phyloP scores from a whole-genome alignment of 2,329 filamentous ascomycete species.

The Xylariales sp. region DNA sequence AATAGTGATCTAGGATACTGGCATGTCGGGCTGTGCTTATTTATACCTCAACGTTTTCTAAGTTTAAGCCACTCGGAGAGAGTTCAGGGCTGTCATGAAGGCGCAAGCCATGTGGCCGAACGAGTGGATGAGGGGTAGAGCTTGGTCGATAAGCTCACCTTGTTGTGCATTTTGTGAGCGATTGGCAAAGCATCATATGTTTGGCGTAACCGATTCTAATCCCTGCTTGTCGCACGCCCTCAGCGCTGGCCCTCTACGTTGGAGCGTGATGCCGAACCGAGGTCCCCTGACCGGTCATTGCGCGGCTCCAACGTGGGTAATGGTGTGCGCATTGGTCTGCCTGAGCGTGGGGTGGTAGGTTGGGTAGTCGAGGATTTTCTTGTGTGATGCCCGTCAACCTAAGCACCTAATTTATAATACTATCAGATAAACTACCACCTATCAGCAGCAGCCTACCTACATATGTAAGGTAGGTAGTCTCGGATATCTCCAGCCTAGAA shows the following conservation, averaged over 20 bases:
- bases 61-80: slow-evolving; percentile 14
- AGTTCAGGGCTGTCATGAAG: slow-evolving; percentile 15
- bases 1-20: not conserved
- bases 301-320: slow-evolving; percentile 15
- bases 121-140: slow-evolving; percentile 33
- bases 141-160: slow-evolving; percentile 28
- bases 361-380: too few relatives aligned
- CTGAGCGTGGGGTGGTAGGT: too few relatives aligned
- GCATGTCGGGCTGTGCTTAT: not conserved
- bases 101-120: slow-evolving; percentile 27
- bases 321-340: not conserved
- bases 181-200: slow-evolving; percentile 25
- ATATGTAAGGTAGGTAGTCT: too few relatives aligned
- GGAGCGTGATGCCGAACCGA: slow-evolving; percentile 17
- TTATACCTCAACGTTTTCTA: slow-evolving; percentile 20
- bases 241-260: slow-evolving; percentile 2
- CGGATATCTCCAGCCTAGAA: too few relatives aligned
- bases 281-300: slow-evolving; percentile 7
- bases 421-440: too few relatives aligned
- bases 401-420: too few relatives aligned
- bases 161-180: slow-evolving; percentile 22
- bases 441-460: too few relatives aligned
- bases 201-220: slow-evolving; percentile 21
- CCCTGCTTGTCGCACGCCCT: slow-evolving; percentile 28
- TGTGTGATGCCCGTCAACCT: too few relatives aligned